Base-by-base conservation (phyloP, 2,329 filamentous ascomycete genomes). In the Phialemoniopsis sp. region DNA sequence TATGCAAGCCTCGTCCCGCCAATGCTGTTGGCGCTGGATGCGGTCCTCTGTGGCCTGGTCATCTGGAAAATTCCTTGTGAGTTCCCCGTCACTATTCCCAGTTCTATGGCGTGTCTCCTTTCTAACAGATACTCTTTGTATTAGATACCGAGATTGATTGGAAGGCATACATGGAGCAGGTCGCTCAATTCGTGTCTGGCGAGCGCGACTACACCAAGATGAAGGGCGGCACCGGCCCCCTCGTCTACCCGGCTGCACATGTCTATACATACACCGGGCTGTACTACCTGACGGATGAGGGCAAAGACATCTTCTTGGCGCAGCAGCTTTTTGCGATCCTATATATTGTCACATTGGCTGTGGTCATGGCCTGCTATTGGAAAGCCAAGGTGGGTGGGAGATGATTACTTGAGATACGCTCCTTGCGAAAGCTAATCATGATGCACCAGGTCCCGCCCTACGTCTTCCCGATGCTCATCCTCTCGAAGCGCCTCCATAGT, bases 91-190 rank as follows among this genome's bases (percentile, higher is more conserved):
- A 17, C 13, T 17, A 4, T 12, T 21, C 13, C 33, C 41, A 40
- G 31, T 32, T 29, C 41, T 38, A 45, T 35, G 45, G 48, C 33
- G 12, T 8, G 15, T 12, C 2, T 21, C 18, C 13, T 13, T 34
- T 13, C 16, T 38, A 13, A 26, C 17, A 6, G 13, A 32, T 38
- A n/a, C 29, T n/a, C 29, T 7, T 4, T 8, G 30, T 3, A 15
- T 26, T 26, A 75, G 93, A 98, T 60, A 98, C 93, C 32, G 93
- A 98, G 63, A 98, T 98, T 56, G 93, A 98, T 66, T 98, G 91
- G 91, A 77, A 76, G 43, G 89, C 93, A 1, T 98, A 98, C 63
- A 97, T 98, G 90, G 78, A 96, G 59, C 93, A 98, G 56, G 74
- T 97, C 33, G 66, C 76, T 31, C 82, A 90, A 51, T 93, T 85